A percentile compares a stretch with the other conserved stretches of the same genome.
These are phyloP conservation scores for Pleurotus eryngii DNA, from an alignment of 768 basidiomycete genomes.

Conservation along the genomic window DNA sequence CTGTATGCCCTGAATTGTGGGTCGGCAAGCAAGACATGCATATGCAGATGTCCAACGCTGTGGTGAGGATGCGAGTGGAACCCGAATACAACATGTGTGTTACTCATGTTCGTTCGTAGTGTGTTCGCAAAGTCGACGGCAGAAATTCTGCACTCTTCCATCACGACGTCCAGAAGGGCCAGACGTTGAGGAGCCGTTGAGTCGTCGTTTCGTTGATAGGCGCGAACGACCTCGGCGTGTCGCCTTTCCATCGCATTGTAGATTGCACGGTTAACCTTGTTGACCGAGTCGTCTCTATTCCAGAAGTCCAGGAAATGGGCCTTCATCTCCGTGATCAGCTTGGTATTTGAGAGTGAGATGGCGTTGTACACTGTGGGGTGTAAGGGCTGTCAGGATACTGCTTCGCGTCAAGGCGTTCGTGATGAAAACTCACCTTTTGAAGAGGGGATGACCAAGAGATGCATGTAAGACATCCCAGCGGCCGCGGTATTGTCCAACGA, in stretches of 20 bases:
- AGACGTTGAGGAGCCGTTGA: neutral
- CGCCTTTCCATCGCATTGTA: neutral
- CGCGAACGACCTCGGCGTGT: neutral
- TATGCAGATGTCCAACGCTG: neutral
- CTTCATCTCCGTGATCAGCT: neutral
- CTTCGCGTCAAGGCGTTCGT: neutral
- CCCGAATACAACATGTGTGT: neutral
- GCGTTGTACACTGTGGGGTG: neutral
- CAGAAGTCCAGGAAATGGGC: neutral
- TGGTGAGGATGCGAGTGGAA: neutral
- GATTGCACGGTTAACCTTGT: neutral
- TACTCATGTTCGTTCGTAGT: neutral
- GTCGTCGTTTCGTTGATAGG: neutral
- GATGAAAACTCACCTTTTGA: constrained; percentile 6
- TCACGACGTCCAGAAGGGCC: neutral
- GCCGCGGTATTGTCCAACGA: constrained; percentile 1
- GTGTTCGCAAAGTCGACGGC: neutral
- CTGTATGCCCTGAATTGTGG: neutral
- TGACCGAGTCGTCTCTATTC: neutral
- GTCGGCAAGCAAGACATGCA: neutral
- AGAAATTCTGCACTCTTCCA: neutral
- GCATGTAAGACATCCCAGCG: constrained; percentile 14
- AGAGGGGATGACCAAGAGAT: constrained; percentile 11
- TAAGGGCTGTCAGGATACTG: neutral
- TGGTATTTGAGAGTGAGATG: neutral